phyloP scores from a whole-genome alignment of 1,284 basidiomycete species.

The Ustilago tritici region DNA sequence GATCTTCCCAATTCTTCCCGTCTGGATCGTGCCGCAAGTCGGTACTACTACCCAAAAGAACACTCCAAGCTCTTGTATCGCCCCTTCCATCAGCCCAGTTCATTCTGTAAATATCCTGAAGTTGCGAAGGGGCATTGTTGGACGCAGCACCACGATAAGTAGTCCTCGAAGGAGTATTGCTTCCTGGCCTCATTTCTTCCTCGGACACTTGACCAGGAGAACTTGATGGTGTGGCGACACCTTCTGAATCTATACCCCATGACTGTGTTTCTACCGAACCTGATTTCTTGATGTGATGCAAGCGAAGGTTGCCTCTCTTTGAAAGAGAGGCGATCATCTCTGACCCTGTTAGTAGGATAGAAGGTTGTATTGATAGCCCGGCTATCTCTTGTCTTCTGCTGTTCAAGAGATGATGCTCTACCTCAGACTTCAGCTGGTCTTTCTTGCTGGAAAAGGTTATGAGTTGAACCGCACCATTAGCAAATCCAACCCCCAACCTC shows the following conservation, averaged over 20 bases:
- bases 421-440: neutral
- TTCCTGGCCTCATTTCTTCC: neutral
- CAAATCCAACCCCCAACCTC: slow-evolving; percentile 30
- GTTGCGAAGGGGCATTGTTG: slow-evolving; percentile 30
- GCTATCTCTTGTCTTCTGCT: slow-evolving; percentile 19
- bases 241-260: slow-evolving; percentile 12
- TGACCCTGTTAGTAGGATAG: neutral
- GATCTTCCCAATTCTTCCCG: slow-evolving; percentile 1
- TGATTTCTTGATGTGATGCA: neutral
- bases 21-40: neutral
- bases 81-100: neutral
- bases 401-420: neutral
- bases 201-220: neutral
- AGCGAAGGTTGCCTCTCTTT: slow-evolving; percentile 13
- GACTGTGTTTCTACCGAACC: neutral
- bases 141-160: slow-evolving; percentile 35
- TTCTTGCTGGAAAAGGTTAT: neutral
- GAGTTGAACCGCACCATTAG: slow-evolving; percentile 28
- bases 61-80: slow-evolving; percentile 38
- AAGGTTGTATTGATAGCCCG: slow-evolving; percentile 7
- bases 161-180: slow-evolving; percentile 21
- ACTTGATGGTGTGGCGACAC: neutral
- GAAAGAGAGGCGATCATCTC: slow-evolving; percentile 17
- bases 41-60: slow-evolving; percentile 19
- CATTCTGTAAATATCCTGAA: neutral